These are phyloP conservation scores for Forsythia suspensa DNA, from an alignment of 257 asterid species.

Conservation along the genomic window DNA sequence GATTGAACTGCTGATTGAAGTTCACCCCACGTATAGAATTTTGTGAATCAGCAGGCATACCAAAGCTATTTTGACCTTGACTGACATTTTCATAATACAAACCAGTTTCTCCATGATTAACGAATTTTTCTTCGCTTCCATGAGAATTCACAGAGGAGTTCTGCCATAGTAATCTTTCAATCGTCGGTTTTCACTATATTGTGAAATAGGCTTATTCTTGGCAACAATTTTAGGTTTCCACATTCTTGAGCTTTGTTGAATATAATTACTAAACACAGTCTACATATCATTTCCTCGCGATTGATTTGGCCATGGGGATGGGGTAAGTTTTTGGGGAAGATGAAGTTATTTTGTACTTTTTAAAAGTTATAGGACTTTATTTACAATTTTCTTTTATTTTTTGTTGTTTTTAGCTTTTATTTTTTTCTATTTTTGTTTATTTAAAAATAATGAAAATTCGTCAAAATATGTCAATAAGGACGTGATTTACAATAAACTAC, in stretches of 20 bases:
- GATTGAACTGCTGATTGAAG: slow-evolving; percentile 46
- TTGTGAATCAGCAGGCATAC: slow-evolving; percentile 39
- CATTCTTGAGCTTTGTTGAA: slow-evolving; percentile 38
- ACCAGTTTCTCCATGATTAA: slow-evolving; percentile 39
- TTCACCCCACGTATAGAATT: slow-evolving; percentile 40
- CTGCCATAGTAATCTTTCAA: slow-evolving; percentile 38
- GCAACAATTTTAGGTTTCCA: slow-evolving; percentile 48
- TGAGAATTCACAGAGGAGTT: slow-evolving; percentile 34
- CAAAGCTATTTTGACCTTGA: slow-evolving; percentile 39
- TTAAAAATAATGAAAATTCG: too few species aligned
- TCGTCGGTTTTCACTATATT: slow-evolving; percentile 42
- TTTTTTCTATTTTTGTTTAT: too few species aligned
- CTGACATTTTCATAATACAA: slow-evolving; percentile 36
- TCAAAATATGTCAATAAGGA: too few species aligned
- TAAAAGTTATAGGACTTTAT: too few species aligned
- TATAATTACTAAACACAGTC: slow-evolving; percentile 38
- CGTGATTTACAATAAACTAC: too few species aligned
- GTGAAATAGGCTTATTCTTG: slow-evolving; percentile 33
- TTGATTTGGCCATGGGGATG: too few species aligned
- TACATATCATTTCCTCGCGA: too few species aligned
- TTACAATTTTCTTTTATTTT: too few species aligned
- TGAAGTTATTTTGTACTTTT: too few species aligned
- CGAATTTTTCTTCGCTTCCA: slow-evolving; percentile 40
- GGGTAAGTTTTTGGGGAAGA: too few species aligned
- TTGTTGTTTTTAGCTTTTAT: too few species aligned